Conservation (phyloP, 164 flowering plant species). For the Vitis labrusca region DNA sequence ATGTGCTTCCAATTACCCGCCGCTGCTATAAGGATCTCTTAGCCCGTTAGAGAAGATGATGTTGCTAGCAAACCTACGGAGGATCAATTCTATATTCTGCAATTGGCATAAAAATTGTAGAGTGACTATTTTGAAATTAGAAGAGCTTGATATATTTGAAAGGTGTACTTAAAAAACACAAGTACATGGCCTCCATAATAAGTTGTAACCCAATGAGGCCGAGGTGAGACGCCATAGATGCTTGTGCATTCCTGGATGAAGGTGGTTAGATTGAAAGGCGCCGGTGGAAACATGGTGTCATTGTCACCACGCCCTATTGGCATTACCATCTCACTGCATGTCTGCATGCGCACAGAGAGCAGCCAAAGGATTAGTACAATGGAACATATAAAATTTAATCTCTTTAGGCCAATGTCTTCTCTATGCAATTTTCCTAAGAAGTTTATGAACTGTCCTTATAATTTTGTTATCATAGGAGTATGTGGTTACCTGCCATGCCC, state of each 20-base stretch:
- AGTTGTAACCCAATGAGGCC: slow-evolving; percentile 68
- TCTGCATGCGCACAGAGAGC: slow-evolving; percentile 17
- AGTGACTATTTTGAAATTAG: neutral
- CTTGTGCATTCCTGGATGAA: slow-evolving; percentile 26
- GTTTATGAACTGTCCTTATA: neutral
- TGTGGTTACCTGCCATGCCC: slow-evolving; percentile 48
- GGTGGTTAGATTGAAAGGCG: slow-evolving; percentile 32
- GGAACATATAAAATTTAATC: neutral
- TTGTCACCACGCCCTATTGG: slow-evolving; percentile 46
- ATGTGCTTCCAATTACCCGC: slow-evolving; percentile 46
- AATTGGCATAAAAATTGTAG: neutral
- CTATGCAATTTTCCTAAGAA: too few species aligned
- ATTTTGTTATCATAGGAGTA: neutral
- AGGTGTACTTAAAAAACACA: neutral
- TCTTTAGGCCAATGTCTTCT: too few species aligned
- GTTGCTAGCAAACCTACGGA: slow-evolving; percentile 63
- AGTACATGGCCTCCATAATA: slow-evolving; percentile 68
- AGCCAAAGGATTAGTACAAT: neutral
- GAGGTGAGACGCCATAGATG: slow-evolving; percentile 44
- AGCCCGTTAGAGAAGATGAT: slow-evolving; percentile 82
- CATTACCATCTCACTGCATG: slow-evolving; percentile 64
- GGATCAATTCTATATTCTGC: slow-evolving; percentile 56
- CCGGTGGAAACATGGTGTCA: slow-evolving; percentile 47
- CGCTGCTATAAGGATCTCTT: slow-evolving; percentile 68
- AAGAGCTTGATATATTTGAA: neutral